Evolutionary conservation across 768 basidiomycete genomes (phyloP), one percentile per base, ranked within the genome.

Genomic region (Hebeloma cylindrosporum): DNA sequence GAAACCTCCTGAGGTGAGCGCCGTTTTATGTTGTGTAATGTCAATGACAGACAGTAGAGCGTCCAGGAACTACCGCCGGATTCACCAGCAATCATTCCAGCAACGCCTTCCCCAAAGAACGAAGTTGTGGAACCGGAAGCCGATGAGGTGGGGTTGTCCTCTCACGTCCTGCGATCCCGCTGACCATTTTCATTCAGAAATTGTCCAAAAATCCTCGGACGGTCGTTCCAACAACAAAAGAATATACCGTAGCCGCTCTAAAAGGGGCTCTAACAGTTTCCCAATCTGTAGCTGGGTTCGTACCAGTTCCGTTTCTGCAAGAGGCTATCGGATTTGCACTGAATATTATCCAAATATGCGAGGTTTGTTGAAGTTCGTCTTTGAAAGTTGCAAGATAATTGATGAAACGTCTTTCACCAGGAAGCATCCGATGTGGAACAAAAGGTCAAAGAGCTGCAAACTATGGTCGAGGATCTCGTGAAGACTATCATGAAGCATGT

Each of bases 261-360:
- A 51, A 51, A 32, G 35, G 43, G 32, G 32, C 31, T 4, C 22
- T 51, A 11, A 30, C 20, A 14, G 7, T 51, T 7, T 21, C 47
- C 17, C 31, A 42, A 27, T 42, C 41, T n/a, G 50, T 45, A 11
- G 45, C 45, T 10, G 41, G 45, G 18, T 5, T 47, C 8, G 43
- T 51, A 47, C 50, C 50, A 16, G 50, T 47, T 32, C 50, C 44
- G 13, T 51, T 47, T 7, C 32, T 51, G 9, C 32, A 47, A 17
- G 36, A 34, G 16, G 45, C 50, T 18, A 47, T 51, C 23, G 41
- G 31, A 29, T 28, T 51, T 16, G 45, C 50, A 17, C 45, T 47
- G 17, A 47, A 42, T n/a, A 35, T 51, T 25, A 46, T 51, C 20
- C 25, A 46, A 32, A 35, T 44, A 13, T 51, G 50, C 21, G 50